Conservation (phyloP, 768 basidiomycete species). For the Mycena latifolia region DNA sequence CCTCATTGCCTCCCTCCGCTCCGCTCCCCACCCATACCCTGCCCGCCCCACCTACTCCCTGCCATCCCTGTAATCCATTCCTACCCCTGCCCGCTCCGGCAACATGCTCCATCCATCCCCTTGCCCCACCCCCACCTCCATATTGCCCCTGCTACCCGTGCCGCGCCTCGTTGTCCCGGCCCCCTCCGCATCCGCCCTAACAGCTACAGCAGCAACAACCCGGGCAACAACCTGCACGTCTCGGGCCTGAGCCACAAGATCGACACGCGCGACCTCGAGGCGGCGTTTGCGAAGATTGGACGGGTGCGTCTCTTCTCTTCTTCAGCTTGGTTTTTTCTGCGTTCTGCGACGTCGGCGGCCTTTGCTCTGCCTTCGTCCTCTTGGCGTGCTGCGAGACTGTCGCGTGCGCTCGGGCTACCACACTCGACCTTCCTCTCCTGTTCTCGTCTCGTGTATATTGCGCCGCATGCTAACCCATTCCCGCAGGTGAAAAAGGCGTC, state of each 20-base stretch:
- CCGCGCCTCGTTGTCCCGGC: background rate
- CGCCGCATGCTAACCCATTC: background rate
- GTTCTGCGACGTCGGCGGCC: no score
- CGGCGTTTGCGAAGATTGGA: constrained; percentile 90
- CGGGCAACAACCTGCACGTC: constrained; percentile 75
- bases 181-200: constrained; percentile 34
- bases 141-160: background rate
- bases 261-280: constrained; percentile 90
- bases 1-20: background rate
- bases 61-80: background rate
- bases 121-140: constrained; percentile 25
- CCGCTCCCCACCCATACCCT: background rate
- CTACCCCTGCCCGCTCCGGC: no score
- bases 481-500: constrained; percentile 79
- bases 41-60: background rate
- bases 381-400: no score
- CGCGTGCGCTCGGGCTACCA: no score
- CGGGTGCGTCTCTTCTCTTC: constrained; percentile 56
- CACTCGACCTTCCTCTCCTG: no score
- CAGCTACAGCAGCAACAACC: constrained; percentile 69
- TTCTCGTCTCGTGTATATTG: no score
- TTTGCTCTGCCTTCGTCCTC: background rate
- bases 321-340: no score
- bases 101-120: no score
- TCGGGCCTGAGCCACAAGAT: constrained; percentile 68